A percentile compares a stretch with the other conserved stretches of the same genome.
phyloP scores from a whole-genome alignment of 495 filamentous ascomycete genomes.

The Penicillium salamii region DNA sequence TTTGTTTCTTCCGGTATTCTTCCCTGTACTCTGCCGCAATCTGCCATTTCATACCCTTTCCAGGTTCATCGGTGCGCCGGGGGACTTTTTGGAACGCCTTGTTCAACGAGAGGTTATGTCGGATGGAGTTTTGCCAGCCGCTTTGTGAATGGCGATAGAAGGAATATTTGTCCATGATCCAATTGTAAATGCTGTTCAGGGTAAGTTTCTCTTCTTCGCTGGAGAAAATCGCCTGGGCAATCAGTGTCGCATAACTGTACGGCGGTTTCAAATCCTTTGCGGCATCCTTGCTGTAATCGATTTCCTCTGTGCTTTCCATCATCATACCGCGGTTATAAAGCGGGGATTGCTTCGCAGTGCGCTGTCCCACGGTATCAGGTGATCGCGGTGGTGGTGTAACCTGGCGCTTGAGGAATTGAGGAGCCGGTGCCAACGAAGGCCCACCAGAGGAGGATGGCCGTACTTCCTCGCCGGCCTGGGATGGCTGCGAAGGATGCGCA shows the following conservation, averaged over 20 bases:
- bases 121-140: slow-evolving; percentile 98
- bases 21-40: slow-evolving; percentile 77
- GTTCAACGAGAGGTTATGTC: slow-evolving; percentile 92
- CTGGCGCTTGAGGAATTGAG: slow-evolving; percentile 65
- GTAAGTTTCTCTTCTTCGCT: slow-evolving; percentile 83
- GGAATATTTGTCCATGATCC: slow-evolving; percentile 82
- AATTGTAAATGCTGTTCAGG: slow-evolving; percentile 84
- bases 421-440: slow-evolving; percentile 63
- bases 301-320: slow-evolving; percentile 71
- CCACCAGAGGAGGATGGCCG: slow-evolving; percentile 36
- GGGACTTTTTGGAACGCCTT: slow-evolving; percentile 91
- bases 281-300: slow-evolving; percentile 81
- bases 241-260: slow-evolving; percentile 95
- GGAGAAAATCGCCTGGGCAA: slow-evolving; percentile 88
- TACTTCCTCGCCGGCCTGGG: slow-evolving; percentile 26
- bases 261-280: slow-evolving; percentile 89
- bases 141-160: slow-evolving; percentile 81
- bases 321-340: slow-evolving; percentile 65
- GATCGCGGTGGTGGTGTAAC: slow-evolving; percentile 62
- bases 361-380: slow-evolving; percentile 39
- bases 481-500: slow-evolving; percentile 31
- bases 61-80: slow-evolving; percentile 87
- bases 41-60: slow-evolving; percentile 98
- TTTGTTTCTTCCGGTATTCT: slow-evolving; percentile 64
- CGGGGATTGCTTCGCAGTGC: slow-evolving; percentile 56